Conservation (phyloP, 805 yeast species). For the Ogataea sp. region DNA sequence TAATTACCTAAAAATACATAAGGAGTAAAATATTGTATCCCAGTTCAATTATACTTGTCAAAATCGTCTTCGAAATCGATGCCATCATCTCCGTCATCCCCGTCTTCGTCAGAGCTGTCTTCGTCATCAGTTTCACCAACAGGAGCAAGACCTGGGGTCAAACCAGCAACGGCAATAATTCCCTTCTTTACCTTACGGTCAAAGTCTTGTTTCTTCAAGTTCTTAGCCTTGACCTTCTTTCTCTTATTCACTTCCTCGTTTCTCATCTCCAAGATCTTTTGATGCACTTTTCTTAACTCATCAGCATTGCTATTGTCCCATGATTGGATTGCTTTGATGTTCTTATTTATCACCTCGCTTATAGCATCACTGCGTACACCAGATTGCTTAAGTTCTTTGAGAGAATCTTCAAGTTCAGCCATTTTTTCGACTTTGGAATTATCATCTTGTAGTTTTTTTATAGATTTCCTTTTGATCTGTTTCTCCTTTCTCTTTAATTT, state of each 20-base stretch:
- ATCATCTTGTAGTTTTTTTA: constrained; percentile 7
- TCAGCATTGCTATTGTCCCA: constrained; percentile 31
- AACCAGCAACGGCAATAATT: constrained; percentile 44
- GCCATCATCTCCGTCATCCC: constrained; percentile 4
- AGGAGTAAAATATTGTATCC: not conserved
- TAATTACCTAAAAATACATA: not conserved
- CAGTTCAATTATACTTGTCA: constrained; percentile 18
- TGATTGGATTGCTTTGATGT: constrained; percentile 29
- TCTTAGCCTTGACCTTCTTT: constrained; percentile 25
- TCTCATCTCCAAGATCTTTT: constrained; percentile 35
- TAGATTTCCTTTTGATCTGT: constrained; percentile 9
- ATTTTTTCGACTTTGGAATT: constrained; percentile 12
- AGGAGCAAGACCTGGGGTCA: constrained; percentile 84
- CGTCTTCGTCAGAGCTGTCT: constrained; percentile 14
- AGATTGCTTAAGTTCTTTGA: constrained; percentile 16
- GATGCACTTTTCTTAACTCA: constrained; percentile 34
- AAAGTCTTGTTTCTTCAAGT: constrained; percentile 24
- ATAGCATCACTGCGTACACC: constrained; percentile 28
- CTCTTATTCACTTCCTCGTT: constrained; percentile 30
- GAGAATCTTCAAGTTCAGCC: constrained; percentile 10
- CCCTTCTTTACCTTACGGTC: constrained; percentile 36
- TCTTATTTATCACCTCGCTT: constrained; percentile 28
- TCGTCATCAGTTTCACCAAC: constrained; percentile 57
- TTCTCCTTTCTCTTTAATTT: constrained; percentile 14
- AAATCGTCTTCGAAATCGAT: constrained; percentile 20